Evolutionary conservation across 73 alveolate species (phyloP), one percentile per base, ranked within the genome.

Genomic region (Paramecium octaurelia): DNA sequence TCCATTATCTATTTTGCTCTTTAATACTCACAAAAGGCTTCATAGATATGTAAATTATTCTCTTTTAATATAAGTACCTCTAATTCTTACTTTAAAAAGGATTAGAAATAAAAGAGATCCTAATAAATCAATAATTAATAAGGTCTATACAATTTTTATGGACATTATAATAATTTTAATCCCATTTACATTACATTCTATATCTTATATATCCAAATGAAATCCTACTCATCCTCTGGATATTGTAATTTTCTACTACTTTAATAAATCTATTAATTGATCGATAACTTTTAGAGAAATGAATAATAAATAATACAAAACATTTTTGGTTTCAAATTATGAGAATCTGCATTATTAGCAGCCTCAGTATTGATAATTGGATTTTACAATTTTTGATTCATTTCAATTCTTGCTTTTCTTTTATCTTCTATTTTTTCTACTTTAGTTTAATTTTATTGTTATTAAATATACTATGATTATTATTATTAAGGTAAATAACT

Each of bases 221-320:
- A 21, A 23, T 75, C 60, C 7, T 34, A 29, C 6, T 75, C 88
- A 18, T 75, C 88, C 3, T 75, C 58, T 75, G 88, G 88, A 75
- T 38, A 35, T 38, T n/a, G 1, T 6, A 35, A 9, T 38, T 75
- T 75, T 42, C 46, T 75, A 42, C 58, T 35, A n/a, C 68, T 42
- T 27, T 38, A 38, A 38, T 75, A 75, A 18, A 75, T 23, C 46
- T 21, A 42, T 75, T 38, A 38, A 20, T 75, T 75, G 2, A 75
- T 75, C n/a, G 68, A 38, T 12, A 75, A 42, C 60, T 75, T 75
- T 42, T 75, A 38, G 23, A 75, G 59, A 35, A 38, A 75, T 29
- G 88, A 75, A 75, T 75, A 75, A 42, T 75, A 75, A 42, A 75
- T 75, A 38, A 75, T 42, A 75, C 88, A 36, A 42, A 75, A 75